Evolutionary conservation across 2,329 filamentous ascomycete genomes (phyloP).

Genomic region (Aspergillus bombycis): DNA sequence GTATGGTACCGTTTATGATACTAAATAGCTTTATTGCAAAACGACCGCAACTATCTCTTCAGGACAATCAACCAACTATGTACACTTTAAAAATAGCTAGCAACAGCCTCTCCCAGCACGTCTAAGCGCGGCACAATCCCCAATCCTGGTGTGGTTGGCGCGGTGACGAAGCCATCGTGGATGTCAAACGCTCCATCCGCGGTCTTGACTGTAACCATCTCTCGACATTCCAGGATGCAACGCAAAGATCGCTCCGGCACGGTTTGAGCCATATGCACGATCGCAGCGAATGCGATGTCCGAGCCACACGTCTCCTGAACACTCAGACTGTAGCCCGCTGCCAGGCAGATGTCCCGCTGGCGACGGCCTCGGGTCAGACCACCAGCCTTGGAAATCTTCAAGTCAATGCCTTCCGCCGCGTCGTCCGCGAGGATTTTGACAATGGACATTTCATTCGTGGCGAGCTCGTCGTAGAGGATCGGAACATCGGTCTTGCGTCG

Average conservation of each 20-base stretch:
- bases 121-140: conserved; percentile 15
- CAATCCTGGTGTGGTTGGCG: conserved; percentile 15
- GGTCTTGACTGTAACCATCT: conserved; percentile 27
- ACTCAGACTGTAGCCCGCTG: conserved; percentile 25
- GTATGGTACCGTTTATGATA: too few species aligned
- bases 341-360: conserved; percentile 27
- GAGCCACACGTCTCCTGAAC: conserved; percentile 29
- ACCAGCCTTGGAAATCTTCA: conserved; percentile 29
- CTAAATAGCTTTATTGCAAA: too few species aligned
- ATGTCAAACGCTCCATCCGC: conserved; percentile 24
- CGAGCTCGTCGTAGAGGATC: conserved; percentile 28
- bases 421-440: conserved; percentile 28
- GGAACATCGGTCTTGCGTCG: conserved; percentile 26
- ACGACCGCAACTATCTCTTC: too few species aligned
- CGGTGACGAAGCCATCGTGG: conserved; percentile 8
- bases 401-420: conserved; percentile 27
- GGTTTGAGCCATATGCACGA: conserved; percentile 26
- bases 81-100: conserved; percentile 12
- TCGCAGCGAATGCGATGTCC: conserved; percentile 32
- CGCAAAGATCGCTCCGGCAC: conserved; percentile 20
- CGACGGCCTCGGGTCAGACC: conserved; percentile 24
- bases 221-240: conserved; percentile 15
- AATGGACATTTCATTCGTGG: conserved; percentile 19
- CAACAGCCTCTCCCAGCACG: conserved; percentile 17
- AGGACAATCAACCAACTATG: too few species aligned